Evolutionary conservation across 345 rosid genomes (phyloP).

Genomic region (Rhodomyrtus tomentosa): DNA sequence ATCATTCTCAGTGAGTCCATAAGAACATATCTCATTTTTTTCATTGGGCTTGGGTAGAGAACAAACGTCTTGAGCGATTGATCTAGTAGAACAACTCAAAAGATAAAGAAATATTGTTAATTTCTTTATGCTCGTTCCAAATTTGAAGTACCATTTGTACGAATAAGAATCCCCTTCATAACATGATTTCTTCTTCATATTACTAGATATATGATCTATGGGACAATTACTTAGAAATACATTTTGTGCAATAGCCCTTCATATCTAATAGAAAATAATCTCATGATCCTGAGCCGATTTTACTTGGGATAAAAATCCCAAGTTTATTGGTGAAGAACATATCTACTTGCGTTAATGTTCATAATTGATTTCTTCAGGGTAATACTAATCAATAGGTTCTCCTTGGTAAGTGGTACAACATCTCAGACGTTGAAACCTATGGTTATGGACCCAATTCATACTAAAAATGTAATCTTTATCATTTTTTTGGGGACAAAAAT

Average conservation of each 20-base stretch:
- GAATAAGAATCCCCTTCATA: neutral
- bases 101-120: neutral
- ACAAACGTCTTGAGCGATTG: neutral
- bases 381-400: too few species aligned
- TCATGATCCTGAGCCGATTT: conserved; percentile 1
- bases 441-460: too few species aligned
- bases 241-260: neutral
- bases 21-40: neutral
- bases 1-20: too few species aligned
- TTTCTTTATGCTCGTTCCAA: neutral
- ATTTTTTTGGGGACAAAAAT: too few species aligned
- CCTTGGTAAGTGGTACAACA: too few species aligned
- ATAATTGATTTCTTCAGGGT: too few species aligned
- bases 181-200: neutral
- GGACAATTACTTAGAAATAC: neutral
- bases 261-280: conserved; percentile 7
- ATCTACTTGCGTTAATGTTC: neutral
- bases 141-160: neutral
- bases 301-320: neutral
- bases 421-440: too few species aligned
- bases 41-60: neutral
- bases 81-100: neutral
- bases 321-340: neutral
- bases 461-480: too few species aligned
- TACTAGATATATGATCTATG: neutral